Percentiles rank a stretch among this genome's conserved stretches.
phyloP scores from a whole-genome alignment of 306 rosid species.

The Mimosa bimucronata region DNA sequence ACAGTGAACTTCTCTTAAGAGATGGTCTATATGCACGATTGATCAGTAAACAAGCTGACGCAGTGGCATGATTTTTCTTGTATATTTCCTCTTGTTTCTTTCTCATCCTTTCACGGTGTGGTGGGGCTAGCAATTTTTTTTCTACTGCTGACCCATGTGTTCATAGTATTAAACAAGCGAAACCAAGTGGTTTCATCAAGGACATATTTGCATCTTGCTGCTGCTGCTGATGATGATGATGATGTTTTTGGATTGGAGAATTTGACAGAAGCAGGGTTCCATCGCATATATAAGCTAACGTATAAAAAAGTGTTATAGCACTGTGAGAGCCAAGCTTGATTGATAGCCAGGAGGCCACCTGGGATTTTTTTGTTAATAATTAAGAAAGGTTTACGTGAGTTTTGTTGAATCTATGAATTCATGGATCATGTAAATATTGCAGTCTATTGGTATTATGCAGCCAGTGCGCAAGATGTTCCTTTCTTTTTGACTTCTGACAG shows the following conservation, averaged over 20 bases:
- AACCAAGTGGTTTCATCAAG: slow-evolving; percentile 16
- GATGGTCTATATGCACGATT: slow-evolving; percentile 84
- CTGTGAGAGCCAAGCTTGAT: slow-evolving; percentile 3
- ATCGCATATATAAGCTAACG: slow-evolving; percentile 12
- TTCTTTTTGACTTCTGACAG: background rate
- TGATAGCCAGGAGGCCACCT: background rate
- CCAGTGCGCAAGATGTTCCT: background rate
- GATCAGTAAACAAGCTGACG: slow-evolving; percentile 79
- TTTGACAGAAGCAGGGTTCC: slow-evolving; percentile 25
- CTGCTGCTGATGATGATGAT: slow-evolving; percentile 22
- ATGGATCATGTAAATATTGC: background rate
- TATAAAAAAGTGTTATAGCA: background rate
- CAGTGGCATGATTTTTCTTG: slow-evolving; percentile 49
- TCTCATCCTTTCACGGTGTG: slow-evolving; percentile 36
- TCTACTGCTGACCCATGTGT: slow-evolving; percentile 45
- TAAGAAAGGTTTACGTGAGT: background rate
- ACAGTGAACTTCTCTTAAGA: slow-evolving; percentile 72
- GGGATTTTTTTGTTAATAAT: background rate
- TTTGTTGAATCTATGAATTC: background rate
- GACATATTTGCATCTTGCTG: slow-evolving; percentile 15
- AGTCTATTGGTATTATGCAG: background rate
- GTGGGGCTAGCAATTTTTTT: slow-evolving; percentile 43
- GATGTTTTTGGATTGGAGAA: slow-evolving; percentile 25
- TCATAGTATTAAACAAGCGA: slow-evolving; percentile 28
- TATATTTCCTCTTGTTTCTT: slow-evolving; percentile 24